Evolutionary conservation across 768 basidiomycete genomes (phyloP), one percentile per base, ranked within the genome.

Genomic region (Phlebiopsis gigantea): DNA sequence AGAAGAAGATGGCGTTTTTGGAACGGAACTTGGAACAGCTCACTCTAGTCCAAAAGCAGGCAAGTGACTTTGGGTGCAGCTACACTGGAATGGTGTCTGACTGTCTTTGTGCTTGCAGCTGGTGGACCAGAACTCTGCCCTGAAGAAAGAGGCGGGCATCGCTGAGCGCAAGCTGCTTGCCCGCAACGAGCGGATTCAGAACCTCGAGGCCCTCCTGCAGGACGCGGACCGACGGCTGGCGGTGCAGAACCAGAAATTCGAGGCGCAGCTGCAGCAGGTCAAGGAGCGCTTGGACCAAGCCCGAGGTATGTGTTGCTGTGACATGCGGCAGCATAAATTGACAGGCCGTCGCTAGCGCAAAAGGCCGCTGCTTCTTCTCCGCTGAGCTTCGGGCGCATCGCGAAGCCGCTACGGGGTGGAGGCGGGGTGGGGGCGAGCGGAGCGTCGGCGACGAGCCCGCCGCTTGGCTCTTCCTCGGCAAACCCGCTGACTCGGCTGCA

Each of bases 1-100:
- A 96, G 75, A 95, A 96, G 83, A 98, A 98, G 82, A 95, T 98
- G 90, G 91, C 93, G 12, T 97, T 98, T 82, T 73, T 99, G 54
- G 94, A 98, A 69, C 88, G 96, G 52, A 99, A 98, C 68, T 76
- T 99, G 52, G 95, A 98, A 67, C 93, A 96, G 68, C 75, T 98
- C 62, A 96, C 94, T 25, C 73, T 92, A 52, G 94, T 98, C 21
- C 97, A 98, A 81, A 97, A 98, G 72, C 94, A 98, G 85, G 95
- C 88, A 60, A 51, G 78, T 66, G 29, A 42, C 43, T 22, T 39
- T n/a, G 19, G 43, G 31, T 46, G 44, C 24, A 17, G 19, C 30
- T 47, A 42, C 52, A 25, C 49, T n/a, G 12, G 22, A 22, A 45
- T 52, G 15, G 50, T 63, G 58, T 48, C 62, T 65, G 63, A 52